These are phyloP conservation scores for Russula emetica DNA, from an alignment of 768 basidiomycete species.

Conservation along the genomic window DNA sequence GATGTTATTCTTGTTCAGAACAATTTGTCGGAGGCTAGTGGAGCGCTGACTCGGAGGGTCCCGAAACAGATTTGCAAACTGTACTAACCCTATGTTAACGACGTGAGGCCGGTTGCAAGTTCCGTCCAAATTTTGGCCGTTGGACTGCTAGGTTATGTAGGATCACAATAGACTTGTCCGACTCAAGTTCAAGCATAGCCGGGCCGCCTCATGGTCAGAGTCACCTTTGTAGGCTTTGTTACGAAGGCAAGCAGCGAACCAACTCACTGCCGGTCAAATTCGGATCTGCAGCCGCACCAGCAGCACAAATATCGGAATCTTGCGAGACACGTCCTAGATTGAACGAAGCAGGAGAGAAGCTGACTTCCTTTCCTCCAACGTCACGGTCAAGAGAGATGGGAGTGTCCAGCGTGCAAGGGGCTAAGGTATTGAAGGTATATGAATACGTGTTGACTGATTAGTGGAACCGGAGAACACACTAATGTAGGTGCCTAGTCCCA, in stretches of 20 bases:
- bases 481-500: neutral
- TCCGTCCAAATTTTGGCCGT: too few relatives aligned
- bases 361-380: slow-evolving; percentile 2
- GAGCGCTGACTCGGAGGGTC: too few relatives aligned
- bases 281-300: neutral
- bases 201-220: too few relatives aligned
- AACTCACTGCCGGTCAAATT: neutral
- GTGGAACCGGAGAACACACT: neutral
- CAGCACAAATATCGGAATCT: neutral
- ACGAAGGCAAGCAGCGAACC: too few relatives aligned
- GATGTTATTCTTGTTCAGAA: too few relatives aligned
- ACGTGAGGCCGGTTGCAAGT: too few relatives aligned
- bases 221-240: slow-evolving; percentile 8
- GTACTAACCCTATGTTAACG: too few relatives aligned
- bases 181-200: too few relatives aligned
- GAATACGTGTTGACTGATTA: neutral
- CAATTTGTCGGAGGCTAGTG: too few relatives aligned
- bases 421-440: neutral
- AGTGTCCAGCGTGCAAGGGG: slow-evolving; percentile 5
- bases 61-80: too few relatives aligned
- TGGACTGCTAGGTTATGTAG: too few relatives aligned
- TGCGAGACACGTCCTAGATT: neutral
- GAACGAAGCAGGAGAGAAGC: neutral
- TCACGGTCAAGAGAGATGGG: neutral
- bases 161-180: too few relatives aligned